These are phyloP conservation scores for Trichosporon coremiiforme DNA, from an alignment of 1,284 basidiomycete genomes.

Conservation along the genomic window DNA sequence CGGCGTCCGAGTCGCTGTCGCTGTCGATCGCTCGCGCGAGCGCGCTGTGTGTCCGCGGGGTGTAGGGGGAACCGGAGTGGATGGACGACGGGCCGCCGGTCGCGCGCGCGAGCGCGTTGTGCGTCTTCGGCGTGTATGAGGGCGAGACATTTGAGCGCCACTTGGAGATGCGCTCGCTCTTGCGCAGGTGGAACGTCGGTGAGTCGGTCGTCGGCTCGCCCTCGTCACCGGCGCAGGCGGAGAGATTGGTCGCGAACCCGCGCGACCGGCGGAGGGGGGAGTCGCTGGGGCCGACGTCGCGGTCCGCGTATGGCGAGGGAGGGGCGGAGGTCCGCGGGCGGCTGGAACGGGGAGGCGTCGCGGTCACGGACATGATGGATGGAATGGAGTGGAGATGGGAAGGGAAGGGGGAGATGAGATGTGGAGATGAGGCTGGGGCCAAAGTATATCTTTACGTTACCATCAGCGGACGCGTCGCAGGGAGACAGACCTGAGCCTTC, in stretches of 20 bases:
- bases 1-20: not conserved
- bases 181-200: not conserved
- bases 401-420: not conserved
- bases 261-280: constrained; percentile 4
- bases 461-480: constrained; percentile 2
- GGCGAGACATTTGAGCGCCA: not conserved
- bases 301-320: not conserved
- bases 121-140: not conserved
- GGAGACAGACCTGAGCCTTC: not conserved
- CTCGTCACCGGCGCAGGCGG: not conserved
- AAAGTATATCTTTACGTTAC: constrained; percentile 16
- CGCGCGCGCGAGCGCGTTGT: not conserved
- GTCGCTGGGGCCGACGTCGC: not conserved
- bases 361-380: constrained; percentile 5
- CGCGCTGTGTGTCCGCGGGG: not conserved
- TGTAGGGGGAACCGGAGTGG: not conserved
- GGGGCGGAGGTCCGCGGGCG: not conserved
- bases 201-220: not conserved
- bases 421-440: not conserved
- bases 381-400: not conserved
- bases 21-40: not conserved
- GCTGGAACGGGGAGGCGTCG: constrained; percentile 2
- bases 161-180: not conserved
- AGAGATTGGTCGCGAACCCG: constrained; percentile 9
- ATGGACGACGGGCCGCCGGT: not conserved